A percentile compares a stretch with the other conserved stretches of the same genome.
Evolutionary conservation across 495 filamentous ascomycete genomes (phyloP).

Genomic region (Penicillium subrubescens): DNA sequence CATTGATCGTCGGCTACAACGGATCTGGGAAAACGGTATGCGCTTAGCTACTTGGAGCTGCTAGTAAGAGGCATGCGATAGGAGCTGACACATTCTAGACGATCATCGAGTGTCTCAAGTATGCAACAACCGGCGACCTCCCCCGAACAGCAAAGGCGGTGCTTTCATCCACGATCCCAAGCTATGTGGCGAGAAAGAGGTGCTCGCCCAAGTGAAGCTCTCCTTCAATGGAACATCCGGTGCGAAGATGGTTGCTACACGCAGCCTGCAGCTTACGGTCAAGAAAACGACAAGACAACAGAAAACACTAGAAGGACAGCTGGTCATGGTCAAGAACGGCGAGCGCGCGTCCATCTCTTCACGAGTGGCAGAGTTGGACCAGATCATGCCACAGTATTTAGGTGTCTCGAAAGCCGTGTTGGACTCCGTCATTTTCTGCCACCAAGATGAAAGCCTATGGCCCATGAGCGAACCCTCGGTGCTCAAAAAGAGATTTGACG

Average conservation of each 20-base stretch:
- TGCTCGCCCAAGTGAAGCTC: slow-evolving; percentile 88
- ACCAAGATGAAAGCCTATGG: slow-evolving; percentile 97
- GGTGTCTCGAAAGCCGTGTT: slow-evolving; percentile 90
- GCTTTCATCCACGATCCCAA: slow-evolving; percentile 98
- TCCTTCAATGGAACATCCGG: slow-evolving; percentile 77
- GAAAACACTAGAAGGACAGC: slow-evolving; percentile 79
- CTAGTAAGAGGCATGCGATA: not conserved
- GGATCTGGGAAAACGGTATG: slow-evolving; percentile 90
- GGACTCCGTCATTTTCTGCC: slow-evolving; percentile 95
- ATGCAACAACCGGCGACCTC: slow-evolving; percentile 91
- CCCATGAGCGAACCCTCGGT: slow-evolving; percentile 87
- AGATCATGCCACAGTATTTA: slow-evolving; percentile 81
- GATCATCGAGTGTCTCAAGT: slow-evolving; percentile 98
- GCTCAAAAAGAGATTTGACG: slow-evolving; percentile 92
- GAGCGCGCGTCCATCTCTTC: slow-evolving; percentile 77
- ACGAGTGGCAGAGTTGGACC: slow-evolving; percentile 75
- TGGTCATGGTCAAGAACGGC: slow-evolving; percentile 77
- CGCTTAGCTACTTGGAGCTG: not conserved
- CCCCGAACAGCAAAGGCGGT: slow-evolving; percentile 90
- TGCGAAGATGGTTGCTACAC: slow-evolving; percentile 74
- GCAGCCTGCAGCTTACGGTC: slow-evolving; percentile 80
- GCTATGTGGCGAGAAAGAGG: slow-evolving; percentile 87
- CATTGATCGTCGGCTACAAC: slow-evolving; percentile 94
- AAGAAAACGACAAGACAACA: slow-evolving; percentile 73
- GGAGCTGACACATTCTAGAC: slow-evolving; percentile 53